A percentile compares a stretch with the other conserved stretches of the same genome.
Conservation (phyloP, 108 stramenopile species). For the Cyclotella atomus region DNA sequence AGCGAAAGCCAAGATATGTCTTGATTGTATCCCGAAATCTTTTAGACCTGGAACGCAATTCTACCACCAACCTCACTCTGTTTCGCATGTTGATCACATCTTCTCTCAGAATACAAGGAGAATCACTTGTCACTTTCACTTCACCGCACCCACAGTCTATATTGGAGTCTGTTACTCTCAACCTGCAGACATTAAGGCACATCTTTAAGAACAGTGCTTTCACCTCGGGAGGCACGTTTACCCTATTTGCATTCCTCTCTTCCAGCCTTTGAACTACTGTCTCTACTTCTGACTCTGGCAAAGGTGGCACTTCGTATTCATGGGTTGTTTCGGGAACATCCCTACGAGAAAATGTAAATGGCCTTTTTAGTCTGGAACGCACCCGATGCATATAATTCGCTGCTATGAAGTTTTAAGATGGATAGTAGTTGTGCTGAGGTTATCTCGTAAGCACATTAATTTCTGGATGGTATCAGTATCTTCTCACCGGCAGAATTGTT, state of each 20-base stretch:
- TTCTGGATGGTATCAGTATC: not conserved
- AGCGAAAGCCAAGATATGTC: constrained; percentile 28
- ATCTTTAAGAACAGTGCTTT: constrained; percentile 40
- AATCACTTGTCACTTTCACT: not conserved
- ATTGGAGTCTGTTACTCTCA: not conserved
- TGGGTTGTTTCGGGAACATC: not conserved
- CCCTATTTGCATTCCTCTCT: constrained; percentile 41
- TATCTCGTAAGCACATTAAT: not conserved
- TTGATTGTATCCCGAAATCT: constrained; percentile 1
- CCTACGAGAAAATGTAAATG: not conserved
- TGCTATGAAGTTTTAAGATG: not conserved
- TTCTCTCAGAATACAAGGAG: constrained; percentile 19
- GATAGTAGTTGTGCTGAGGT: not conserved
- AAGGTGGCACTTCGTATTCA: not conserved
- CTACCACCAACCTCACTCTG: not conserved
- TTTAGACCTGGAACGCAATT: constrained; percentile 6
- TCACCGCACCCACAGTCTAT: constrained; percentile 15
- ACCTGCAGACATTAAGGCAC: constrained; percentile 34
- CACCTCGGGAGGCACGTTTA: constrained; percentile 39
- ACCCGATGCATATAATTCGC: not conserved
- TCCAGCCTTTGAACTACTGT: constrained; percentile 28
- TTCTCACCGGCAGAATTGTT: not conserved
- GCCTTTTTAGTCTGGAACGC: not conserved
- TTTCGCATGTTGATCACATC: constrained; percentile 30
- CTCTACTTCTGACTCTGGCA: constrained; percentile 17